These are phyloP conservation scores for Aspergillus hancockii DNA, from an alignment of 495 filamentous ascomycete species.

Conservation along the genomic window DNA sequence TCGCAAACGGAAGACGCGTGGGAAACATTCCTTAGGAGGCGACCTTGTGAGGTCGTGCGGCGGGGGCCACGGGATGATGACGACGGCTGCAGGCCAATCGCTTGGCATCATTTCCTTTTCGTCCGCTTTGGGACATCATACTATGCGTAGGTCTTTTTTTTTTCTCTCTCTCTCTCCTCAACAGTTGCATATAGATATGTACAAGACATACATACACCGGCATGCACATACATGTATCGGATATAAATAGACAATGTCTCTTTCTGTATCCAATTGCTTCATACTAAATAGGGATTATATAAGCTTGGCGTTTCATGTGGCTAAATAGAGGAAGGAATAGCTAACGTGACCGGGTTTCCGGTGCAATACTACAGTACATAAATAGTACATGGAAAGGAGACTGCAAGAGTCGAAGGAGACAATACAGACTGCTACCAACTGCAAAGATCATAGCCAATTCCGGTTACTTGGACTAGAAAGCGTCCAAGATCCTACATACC, in stretches of 20 bases:
- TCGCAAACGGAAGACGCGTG: conserved; percentile 11
- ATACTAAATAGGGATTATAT: not conserved
- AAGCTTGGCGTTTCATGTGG: not conserved
- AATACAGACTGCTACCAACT: no score
- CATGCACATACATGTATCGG: not conserved
- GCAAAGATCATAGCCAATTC: no score
- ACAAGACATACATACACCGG: not conserved
- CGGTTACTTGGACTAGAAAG: not conserved
- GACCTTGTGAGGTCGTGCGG: conserved; percentile 4
- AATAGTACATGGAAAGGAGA: no score
- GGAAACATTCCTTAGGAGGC: conserved; percentile 7
- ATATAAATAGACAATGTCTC: conserved; percentile 1
- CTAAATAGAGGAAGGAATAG: not conserved
- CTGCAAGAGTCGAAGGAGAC: no score
- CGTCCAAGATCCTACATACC: not conserved
- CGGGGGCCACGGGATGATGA: conserved; percentile 18
- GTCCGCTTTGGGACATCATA: conserved; percentile 1
- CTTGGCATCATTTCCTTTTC: conserved; percentile 5
- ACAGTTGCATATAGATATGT: not conserved
- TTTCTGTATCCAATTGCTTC: no score
- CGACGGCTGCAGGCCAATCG: conserved; percentile 11
- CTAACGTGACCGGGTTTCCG: no score
- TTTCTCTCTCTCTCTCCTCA: not conserved
- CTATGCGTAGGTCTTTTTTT: not conserved
- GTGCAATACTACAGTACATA: no score